Base-by-base conservation (phyloP, 1,284 basidiomycete species). In the Stygiomarasmius scandens region DNA sequence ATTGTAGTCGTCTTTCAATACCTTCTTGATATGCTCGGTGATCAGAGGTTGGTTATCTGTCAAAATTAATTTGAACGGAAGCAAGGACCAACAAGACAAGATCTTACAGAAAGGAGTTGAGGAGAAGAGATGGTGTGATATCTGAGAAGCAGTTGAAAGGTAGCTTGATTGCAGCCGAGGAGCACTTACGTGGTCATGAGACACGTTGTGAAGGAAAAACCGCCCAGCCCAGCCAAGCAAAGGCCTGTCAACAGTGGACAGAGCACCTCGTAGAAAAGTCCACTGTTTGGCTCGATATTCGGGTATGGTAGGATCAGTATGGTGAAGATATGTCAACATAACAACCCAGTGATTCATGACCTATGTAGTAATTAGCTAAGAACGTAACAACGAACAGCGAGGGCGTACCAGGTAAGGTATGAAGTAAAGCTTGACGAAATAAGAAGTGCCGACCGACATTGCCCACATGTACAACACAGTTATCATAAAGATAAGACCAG, bases 261-360 rank as follows among this genome's bases (percentile, higher is more conserved):
- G 77, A 2, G 89, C 89, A 45, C 90, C 90, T 49, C 89, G 84
- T 56, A 89, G 79, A 77, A 92, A 93, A n/a, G 84, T 86, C 88
- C 82, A 78, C 63, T 77, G 74, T 57, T 71, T 67, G 74, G 79
- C 78, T 77, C 77, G 71, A 62, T 78, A 81, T 63, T 84, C 78
- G 23, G 80, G 77, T 36, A 84, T 74, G 1, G 78, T 79, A 8
- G 82, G 82, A 65, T 84, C 90, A 55, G 89, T 89, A 77, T 93
- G 90, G 69, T 93, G 90, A 45, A 92, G 80, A 71, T 80, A 89
- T 22, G 86, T 87, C 65, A 87, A 76, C 77, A 85, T 80, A 34
- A 89, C 86, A 60, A 89, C 82, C 77, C 79, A 82, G 72, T 85
- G 76, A 78, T 86, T 85, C 4, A 64, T 61, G 16, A 69, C 56